Percentiles rank a stretch among this genome's conserved stretches.
Evolutionary conservation across 176 grass and related monocot species (phyloP).

Genomic region (Phragmites australis): DNA sequence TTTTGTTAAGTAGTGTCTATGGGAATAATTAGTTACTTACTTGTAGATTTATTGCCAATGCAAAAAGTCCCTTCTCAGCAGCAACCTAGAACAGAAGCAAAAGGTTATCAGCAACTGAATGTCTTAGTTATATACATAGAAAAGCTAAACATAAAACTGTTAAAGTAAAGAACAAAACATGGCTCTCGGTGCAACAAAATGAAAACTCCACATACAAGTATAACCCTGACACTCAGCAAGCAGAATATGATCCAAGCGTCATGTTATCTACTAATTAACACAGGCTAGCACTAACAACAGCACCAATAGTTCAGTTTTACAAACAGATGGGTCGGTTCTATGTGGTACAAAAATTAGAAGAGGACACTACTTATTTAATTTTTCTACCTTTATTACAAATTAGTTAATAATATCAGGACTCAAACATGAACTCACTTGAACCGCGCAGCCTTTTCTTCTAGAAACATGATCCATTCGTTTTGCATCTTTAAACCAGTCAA

Average conservation of each 20-base stretch:
- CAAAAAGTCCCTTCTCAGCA: constrained; percentile 86
- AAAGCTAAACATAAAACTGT: not conserved
- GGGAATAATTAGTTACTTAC: constrained; percentile 86
- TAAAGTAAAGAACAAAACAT: constrained; percentile 18
- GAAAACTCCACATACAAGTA: too few relatives aligned
- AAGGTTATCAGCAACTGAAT: constrained; percentile 24
- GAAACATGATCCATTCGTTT: constrained; percentile 99
- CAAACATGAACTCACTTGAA: constrained; percentile 63
- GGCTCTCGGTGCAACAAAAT: constrained; percentile 9
- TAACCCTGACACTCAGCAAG: not conserved
- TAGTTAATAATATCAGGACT: constrained; percentile 19
- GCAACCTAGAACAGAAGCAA: constrained; percentile 74
- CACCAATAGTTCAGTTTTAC: not conserved
- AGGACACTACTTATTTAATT: not conserved
- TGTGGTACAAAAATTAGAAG: not conserved
- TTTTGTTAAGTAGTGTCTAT: constrained; percentile 3
- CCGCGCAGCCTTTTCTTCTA: constrained; percentile 90
- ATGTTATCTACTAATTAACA: constrained; percentile 23
- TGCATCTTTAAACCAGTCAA: constrained; percentile 96
- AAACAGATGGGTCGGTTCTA: not conserved
- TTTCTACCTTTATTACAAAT: not conserved
- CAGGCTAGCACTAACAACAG: not conserved
- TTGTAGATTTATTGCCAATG: constrained; percentile 93
- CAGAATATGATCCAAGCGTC: constrained; percentile 19
- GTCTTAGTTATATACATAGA: not conserved